A percentile compares a stretch with the other conserved stretches of the same genome.
These are phyloP conservation scores for Lophiostoma macrostomum DNA, from an alignment of 495 filamentous ascomycete species.

Conservation along the genomic window DNA sequence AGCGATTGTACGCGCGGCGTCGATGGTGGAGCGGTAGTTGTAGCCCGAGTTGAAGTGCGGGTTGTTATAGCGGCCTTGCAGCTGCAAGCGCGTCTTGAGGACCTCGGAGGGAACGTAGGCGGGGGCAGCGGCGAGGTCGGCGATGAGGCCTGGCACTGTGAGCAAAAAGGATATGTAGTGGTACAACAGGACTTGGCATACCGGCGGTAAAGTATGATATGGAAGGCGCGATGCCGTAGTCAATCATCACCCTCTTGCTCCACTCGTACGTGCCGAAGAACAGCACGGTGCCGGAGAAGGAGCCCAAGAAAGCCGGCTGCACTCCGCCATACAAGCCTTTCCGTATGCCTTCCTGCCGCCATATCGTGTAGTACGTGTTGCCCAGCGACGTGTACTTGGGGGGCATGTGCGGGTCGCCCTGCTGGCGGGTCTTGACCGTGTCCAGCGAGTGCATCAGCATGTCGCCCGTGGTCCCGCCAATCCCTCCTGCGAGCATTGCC, in stretches of 20 bases:
- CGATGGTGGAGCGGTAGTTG: constrained; percentile 77
- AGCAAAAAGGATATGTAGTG: neutral
- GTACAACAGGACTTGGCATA: constrained; percentile 36
- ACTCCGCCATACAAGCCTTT: constrained; percentile 93
- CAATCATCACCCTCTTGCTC: constrained; percentile 86
- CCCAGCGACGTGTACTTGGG: constrained; percentile 88
- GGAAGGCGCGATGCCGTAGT: constrained; percentile 70
- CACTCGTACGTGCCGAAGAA: constrained; percentile 97
- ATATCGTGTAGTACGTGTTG: constrained; percentile 86
- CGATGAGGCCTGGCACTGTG: constrained; percentile 66
- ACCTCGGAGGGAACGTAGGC: constrained; percentile 97
- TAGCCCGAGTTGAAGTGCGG: constrained; percentile 88
- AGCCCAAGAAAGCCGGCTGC: constrained; percentile 82
- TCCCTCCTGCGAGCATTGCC: constrained; percentile 92
- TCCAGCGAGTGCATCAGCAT: constrained; percentile 99
- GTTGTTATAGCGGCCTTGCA: constrained; percentile 94
- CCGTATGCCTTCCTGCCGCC: constrained; percentile 82
- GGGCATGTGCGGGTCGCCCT: constrained; percentile 88
- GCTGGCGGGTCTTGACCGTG: constrained; percentile 98
- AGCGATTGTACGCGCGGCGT: constrained; percentile 81
- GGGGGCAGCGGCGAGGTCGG: constrained; percentile 85
- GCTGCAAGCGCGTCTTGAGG: constrained; percentile 88
- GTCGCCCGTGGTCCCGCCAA: constrained; percentile 88
- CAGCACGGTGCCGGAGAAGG: constrained; percentile 87
- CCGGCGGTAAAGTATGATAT: constrained; percentile 82